Evolutionary conservation across 495 filamentous ascomycete species (phyloP).

Genomic region (Aspergillus carlsbadensis): DNA sequence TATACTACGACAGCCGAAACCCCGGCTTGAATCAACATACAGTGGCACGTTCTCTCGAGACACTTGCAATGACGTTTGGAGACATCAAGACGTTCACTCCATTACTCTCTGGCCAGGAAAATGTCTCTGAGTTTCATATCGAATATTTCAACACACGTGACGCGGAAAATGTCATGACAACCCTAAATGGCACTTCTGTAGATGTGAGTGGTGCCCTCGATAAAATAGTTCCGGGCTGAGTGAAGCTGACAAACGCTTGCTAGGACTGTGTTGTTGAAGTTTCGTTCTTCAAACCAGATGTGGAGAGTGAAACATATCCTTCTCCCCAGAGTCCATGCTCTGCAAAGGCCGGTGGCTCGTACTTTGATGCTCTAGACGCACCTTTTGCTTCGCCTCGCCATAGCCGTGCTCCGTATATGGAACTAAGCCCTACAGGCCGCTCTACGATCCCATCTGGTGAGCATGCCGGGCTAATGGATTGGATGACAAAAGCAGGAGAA

Average conservation of each 20-base stretch:
- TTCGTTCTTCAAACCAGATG: constrained; percentile 24
- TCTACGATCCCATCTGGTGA: constrained; percentile 34
- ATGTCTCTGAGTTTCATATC: constrained; percentile 31
- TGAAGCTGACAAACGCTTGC: neutral
- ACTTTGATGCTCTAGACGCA: constrained; percentile 10
- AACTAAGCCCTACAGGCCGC: constrained; percentile 40
- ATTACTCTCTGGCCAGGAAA: constrained; percentile 30
- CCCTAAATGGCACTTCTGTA: constrained; percentile 45
- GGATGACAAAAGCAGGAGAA: constrained; percentile 29
- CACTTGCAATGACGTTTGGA: constrained; percentile 51
- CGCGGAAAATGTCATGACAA: constrained; percentile 34
- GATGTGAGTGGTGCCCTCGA: constrained; percentile 38
- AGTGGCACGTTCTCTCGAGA: constrained; percentile 35
- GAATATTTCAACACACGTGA: constrained; percentile 57
- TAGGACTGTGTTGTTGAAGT: constrained; percentile 33
- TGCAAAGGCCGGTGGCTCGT: constrained; percentile 10
- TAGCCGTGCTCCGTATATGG: constrained; percentile 28
- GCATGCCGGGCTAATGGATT: constrained; percentile 30
- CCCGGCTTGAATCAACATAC: constrained; percentile 19
- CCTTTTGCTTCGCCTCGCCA: constrained; percentile 17
- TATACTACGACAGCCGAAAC: constrained; percentile 28
- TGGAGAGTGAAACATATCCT: constrained; percentile 16
- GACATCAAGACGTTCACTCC: constrained; percentile 51
- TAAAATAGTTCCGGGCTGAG: neutral
- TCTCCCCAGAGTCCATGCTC: constrained; percentile 16